These are phyloP conservation scores for Rhizophagus prolifer DNA, from an alignment of 192 early-diverging fungal genomes.

Conservation along the genomic window DNA sequence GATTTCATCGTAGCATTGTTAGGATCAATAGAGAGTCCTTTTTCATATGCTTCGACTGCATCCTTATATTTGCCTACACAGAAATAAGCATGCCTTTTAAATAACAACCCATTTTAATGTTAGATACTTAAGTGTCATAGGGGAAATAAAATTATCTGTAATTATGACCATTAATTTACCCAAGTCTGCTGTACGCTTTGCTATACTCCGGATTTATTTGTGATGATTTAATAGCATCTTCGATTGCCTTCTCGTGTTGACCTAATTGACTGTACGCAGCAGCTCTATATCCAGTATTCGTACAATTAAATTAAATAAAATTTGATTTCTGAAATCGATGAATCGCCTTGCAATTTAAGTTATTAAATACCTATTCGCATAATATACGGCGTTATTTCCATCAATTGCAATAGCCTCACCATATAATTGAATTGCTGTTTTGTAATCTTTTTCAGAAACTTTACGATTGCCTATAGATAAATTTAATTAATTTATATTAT, in stretches of 20 bases:
- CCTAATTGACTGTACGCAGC: conserved; percentile 91
- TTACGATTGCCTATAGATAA: conserved; percentile 66
- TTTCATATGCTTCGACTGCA: conserved; percentile 87
- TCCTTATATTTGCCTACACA: conserved; percentile 80
- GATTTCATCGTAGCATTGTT: conserved; percentile 78
- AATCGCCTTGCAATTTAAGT: not conserved
- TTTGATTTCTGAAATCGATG: not conserved
- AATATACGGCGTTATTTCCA: conserved; percentile 88
- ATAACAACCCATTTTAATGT: not conserved
- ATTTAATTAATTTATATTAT: conserved; percentile 5
- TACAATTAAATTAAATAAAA: conserved; percentile 1
- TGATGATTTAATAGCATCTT: conserved; percentile 82
- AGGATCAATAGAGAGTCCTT: conserved; percentile 83
- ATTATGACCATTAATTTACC: conserved; percentile 43
- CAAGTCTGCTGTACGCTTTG: conserved; percentile 92
- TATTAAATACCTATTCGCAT: conserved; percentile 78
- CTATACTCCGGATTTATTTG: conserved; percentile 85
- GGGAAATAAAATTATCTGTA: not conserved
- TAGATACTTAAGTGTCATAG: not conserved
- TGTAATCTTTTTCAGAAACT: conserved; percentile 80
- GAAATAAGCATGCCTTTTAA: conserved; percentile 80
- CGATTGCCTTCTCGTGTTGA: conserved; percentile 83
- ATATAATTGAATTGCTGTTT: conserved; percentile 85
- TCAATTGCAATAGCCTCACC: conserved; percentile 88
- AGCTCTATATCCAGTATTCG: conserved; percentile 55